Base-by-base conservation (phyloP, 148 eudicot genomes). In the Diospyros lotus region DNA sequence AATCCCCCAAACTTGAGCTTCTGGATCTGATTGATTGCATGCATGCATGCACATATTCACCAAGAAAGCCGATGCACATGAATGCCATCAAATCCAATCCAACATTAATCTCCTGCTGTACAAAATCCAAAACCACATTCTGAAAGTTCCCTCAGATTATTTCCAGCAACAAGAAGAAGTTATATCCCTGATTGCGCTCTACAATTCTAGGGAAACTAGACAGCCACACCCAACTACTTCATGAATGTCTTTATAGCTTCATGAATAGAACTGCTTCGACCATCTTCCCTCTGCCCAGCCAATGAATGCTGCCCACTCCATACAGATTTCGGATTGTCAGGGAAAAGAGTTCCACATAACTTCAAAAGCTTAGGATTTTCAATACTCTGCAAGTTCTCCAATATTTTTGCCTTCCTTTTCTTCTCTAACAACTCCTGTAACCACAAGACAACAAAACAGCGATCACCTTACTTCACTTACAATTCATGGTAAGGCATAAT, bases 251-350 rank as follows among this genome's bases (percentile, higher is more conserved):
- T 78, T 9, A 94, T 78, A 60, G 92, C 94, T 62, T 80, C 87
- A 74, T 85, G 82, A 40, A 94, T 86, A 58, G 81, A 81, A 76
- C 80, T 85, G 38, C 74, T 80, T 54, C 77, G 78, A 64, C 56
- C 56, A 42, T 78, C 51, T 69, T 68, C 76, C 64, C 73, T 76
- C 64, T 50, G 72, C 45, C 74, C 78, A 51, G 72, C 73, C 69
- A 92, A 76, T 43, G 97, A 90, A 74, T 90, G 91, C 14, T 90
- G 90, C 60, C 97, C 92, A 28, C 69, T 83, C 96, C 97, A 94
- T 46, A 88, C 77, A 52, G 89, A 86, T 60, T 77, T 80, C 0
- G n/a, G 56, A 58, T 82, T 77, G 67, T 77, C 84, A 2, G 89
- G 71, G 76, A 94, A 94, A 8, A 94, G 87, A 9, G 88, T 82